Base-by-base conservation (phyloP, 768 basidiomycete species). In the Suillus variegatus region DNA sequence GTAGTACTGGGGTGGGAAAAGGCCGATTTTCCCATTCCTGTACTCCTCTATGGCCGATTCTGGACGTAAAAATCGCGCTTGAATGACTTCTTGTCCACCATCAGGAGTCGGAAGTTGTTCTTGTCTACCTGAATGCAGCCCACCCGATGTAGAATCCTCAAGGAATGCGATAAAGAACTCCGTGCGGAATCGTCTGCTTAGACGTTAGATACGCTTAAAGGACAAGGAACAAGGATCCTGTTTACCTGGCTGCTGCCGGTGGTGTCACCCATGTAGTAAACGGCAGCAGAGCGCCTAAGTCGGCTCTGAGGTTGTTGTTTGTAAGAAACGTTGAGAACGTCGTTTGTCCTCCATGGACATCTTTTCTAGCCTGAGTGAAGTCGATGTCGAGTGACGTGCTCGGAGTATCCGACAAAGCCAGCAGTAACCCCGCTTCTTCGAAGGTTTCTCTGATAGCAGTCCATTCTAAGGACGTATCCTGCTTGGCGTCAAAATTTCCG, bases 191-290 rank as follows among this genome's bases (percentile, higher is more conserved):
- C 91, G 88, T 62, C 90, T 91, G 68, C 5, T n/a, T 46, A 41
- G 20, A 64, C 1, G 43, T 68, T 35, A 66, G 54, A 51, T 68
- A 41, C 32, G 46, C 10, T 51, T 43, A 4, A 43, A 13, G 18
- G 25, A 32, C 7, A 18, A 43, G 10, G 18, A 40, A 10, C 62
- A 14, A 61, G 22, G 5, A 38, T 7, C 36, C 3, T 18, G 43
- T 8, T 70, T 69, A 88, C 90, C 84, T 81, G 41, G 86, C 82
- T 35, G 76, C 69, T 36, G 78, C 82, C 10, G 74, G 71, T n/a
- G 91, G 91, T 2, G 91, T 91, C 60, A 90, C 82, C 91, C 91
- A 92, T 69, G 87, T 81, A 2, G 89, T 91, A 73, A 92, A 90
- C 1, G 88, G 89, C n/a, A 88, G 71, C 22, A 92, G 76, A 1